Evolutionary conservation across 306 rosid species (phyloP), one percentile per base, ranked within the genome.

Genomic region (Trifolium subterraneum): DNA sequence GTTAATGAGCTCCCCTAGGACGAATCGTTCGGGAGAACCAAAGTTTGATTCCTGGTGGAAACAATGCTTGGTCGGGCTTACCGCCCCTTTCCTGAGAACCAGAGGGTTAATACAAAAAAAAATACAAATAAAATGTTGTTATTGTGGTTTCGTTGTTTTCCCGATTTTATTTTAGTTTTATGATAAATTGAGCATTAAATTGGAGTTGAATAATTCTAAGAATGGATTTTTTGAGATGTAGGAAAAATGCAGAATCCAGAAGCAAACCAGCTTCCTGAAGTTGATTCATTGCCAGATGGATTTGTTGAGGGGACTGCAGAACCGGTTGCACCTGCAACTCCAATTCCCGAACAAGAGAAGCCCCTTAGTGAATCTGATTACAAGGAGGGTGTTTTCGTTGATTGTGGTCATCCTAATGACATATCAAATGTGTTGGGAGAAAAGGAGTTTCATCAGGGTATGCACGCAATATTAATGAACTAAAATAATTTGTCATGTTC

Each of bases 231-330:
- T 87, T 74, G 79, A 50, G 16, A 58, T 81, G 84, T 64, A 90
- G 96, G 88, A 27, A 48, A 67, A 74, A 93, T 91, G 96, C 88
- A 88, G 84, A 89, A 87, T 83, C 86, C 90, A 51, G 87, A 83
- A 66, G 90, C 86, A 75, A 88, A 87, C 80, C 97, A 91, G 80
- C 98, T 87, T 84, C 98, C 97, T 39, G 98, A 88, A 77, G 97
- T 82, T 59, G 94, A 89, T 86, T 83, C 98, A 44, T 75, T 91
- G 87, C 94, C 96, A 15, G 97, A 91, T 86, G 97, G 94, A 25
- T 93, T 93, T 87, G 94, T 91, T 66, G 98, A 89, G 63, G 86
- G 94, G 79, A 68, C 88, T 38, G 13, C 88, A 4, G 97, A 91
- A 71, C 81, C 91, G 51, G 45, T 77, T 72, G 87, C 91, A 42